phyloP scores from a whole-genome alignment of 805 yeast species.

The Isabelozyma rhagii region DNA sequence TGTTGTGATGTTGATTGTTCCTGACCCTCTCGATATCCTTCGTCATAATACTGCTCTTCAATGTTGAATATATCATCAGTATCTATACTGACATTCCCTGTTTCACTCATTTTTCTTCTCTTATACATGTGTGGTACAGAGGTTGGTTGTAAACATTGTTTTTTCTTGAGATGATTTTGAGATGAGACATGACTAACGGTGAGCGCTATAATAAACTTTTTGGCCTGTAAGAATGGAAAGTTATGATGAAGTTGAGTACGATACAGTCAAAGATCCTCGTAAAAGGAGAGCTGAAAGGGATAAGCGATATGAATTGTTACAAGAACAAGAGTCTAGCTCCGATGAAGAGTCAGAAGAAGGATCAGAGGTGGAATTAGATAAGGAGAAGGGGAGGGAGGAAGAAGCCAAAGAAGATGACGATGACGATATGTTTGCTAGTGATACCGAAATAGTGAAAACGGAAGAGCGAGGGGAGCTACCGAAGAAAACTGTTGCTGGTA shows the following conservation, averaged over 20 bases:
- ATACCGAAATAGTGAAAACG: constrained; percentile 11
- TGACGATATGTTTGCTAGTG: constrained; percentile 42
- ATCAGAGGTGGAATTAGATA: background rate
- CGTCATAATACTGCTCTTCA: constrained; percentile 59
- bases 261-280: background rate
- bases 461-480: constrained; percentile 12
- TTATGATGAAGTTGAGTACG: background rate
- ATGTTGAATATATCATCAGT: constrained; percentile 49
- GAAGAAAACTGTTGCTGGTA: constrained; percentile 6
- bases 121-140: background rate
- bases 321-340: background rate
- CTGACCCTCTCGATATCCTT: constrained; percentile 73
- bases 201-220: background rate
- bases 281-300: background rate
- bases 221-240: background rate
- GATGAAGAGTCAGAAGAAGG: background rate
- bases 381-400: too few relatives aligned
- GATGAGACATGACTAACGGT: background rate
- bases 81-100: constrained; percentile 39
- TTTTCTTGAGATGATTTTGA: background rate
- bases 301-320: background rate
- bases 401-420: constrained; percentile 8
- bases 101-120: constrained; percentile 1
- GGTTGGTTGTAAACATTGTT: background rate
- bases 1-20: constrained; percentile 59